phyloP scores from a whole-genome alignment of 805 yeast genomes.

The Yarrowia sp. region DNA sequence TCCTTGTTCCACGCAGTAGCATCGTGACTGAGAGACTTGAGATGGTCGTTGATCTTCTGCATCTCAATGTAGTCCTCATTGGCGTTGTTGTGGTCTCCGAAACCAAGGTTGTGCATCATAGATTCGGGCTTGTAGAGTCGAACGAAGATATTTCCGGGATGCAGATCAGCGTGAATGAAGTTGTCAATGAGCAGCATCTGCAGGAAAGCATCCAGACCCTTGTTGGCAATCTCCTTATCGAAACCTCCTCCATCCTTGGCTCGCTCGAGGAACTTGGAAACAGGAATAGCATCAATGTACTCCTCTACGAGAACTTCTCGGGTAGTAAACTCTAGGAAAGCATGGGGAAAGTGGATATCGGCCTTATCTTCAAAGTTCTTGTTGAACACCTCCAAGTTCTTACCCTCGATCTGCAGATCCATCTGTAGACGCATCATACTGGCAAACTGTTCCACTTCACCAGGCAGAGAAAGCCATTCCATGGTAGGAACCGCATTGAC shows the following conservation, averaged over 20 bases:
- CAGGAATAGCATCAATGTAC: constrained; percentile 76
- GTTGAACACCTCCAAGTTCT: constrained; percentile 70
- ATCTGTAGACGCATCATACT: constrained; percentile 83
- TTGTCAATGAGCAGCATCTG: constrained; percentile 91
- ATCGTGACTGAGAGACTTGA: constrained; percentile 34
- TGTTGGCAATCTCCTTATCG: constrained; percentile 62
- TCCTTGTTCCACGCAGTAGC: constrained; percentile 47
- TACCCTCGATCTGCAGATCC: constrained; percentile 85
- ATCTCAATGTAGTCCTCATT: constrained; percentile 30
- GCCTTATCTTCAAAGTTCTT: constrained; percentile 57
- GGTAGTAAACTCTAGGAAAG: constrained; percentile 62
- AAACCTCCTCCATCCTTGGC: constrained; percentile 36
- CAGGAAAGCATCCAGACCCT: constrained; percentile 84
- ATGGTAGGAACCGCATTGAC: constrained; percentile 81
- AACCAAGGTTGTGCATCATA: constrained; percentile 37
- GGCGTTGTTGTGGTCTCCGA: constrained; percentile 37
- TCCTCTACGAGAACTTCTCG: constrained; percentile 82
- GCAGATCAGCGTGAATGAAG: constrained; percentile 94
- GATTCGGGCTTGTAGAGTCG: constrained; percentile 55
- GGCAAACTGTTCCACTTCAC: constrained; percentile 86
- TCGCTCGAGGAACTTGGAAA: constrained; percentile 60
- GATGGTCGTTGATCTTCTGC: constrained; percentile 32
- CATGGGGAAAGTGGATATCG: constrained; percentile 78
- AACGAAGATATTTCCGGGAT: constrained; percentile 91
- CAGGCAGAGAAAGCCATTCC: constrained; percentile 97